phyloP scores from a whole-genome alignment of 2,329 filamentous ascomycete genomes.

The Colletotrichum limetticola region DNA sequence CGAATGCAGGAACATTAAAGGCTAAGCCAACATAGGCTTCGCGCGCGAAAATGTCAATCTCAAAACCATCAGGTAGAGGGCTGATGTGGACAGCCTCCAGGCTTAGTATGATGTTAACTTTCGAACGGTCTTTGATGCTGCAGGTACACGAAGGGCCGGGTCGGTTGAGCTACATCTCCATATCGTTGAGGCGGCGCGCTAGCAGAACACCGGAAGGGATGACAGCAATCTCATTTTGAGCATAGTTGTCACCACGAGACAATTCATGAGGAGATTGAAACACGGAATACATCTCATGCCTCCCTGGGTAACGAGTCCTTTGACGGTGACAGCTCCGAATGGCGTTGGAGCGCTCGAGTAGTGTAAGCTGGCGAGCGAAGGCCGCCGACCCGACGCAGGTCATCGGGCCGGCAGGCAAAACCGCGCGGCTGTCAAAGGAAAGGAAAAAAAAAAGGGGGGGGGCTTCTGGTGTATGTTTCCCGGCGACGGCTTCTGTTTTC shows the following conservation, averaged over 20 bases:
- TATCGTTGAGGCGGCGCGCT: not conserved
- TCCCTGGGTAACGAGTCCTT: not conserved
- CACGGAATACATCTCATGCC: not conserved
- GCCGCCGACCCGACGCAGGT: not conserved
- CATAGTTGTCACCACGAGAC: not conserved
- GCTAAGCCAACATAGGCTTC: not conserved
- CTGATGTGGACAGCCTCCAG: not conserved
- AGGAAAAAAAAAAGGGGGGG: no score
- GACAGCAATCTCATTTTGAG: not conserved
- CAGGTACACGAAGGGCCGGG: not conserved
- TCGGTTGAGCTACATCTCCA: not conserved
- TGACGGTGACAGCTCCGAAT: not conserved
- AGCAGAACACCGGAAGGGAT: not conserved
- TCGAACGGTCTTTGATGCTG: not conserved
- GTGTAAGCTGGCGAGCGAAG: not conserved
- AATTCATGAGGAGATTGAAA: not conserved
- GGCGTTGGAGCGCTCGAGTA: not conserved
- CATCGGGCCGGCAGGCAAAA: not conserved
- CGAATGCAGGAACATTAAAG: slow-evolving; percentile 1
- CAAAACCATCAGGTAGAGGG: not conserved
- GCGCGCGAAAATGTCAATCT: not conserved
- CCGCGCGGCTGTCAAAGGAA: not conserved
- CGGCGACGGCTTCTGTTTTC: not conserved
- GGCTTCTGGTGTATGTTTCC: not conserved
- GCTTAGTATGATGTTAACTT: not conserved